A percentile compares a stretch with the other conserved stretches of the same genome.
These are phyloP conservation scores for Phaeolepiota aurea DNA, from an alignment of 768 basidiomycete species.

Conservation along the genomic window DNA sequence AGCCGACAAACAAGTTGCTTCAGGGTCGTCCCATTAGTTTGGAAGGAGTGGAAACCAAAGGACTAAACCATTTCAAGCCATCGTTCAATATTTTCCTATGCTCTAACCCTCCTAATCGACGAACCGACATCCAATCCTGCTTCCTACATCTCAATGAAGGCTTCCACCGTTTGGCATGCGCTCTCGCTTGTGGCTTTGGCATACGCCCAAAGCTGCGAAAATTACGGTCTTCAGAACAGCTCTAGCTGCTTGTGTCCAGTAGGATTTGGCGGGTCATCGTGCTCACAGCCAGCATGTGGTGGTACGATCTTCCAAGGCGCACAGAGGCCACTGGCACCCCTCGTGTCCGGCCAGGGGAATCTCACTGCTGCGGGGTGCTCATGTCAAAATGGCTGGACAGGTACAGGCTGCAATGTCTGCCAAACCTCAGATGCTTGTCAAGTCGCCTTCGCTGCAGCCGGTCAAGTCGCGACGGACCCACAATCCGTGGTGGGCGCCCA, in stretches of 20 bases:
- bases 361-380: conserved; percentile 58
- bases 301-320: conserved; percentile 75
- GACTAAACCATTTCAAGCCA: too few relatives aligned
- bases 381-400: conserved; percentile 71
- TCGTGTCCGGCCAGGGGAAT: conserved; percentile 42
- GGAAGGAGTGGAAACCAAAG: too few relatives aligned
- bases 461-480: conserved; percentile 22
- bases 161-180: conserved; percentile 9
- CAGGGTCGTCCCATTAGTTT: too few relatives aligned
- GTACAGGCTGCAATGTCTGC: conserved; percentile 78
- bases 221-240: conserved; percentile 54
- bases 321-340: conserved; percentile 39
- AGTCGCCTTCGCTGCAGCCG: conserved; percentile 40
- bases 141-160: too few relatives aligned
- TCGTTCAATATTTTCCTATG: too few relatives aligned
- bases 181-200: conserved; percentile 14
- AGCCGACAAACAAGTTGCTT: too few relatives aligned
- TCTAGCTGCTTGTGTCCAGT: conserved; percentile 68
- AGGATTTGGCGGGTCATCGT: conserved; percentile 70
- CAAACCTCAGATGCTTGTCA: conserved; percentile 59
- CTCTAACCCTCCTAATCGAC: too few relatives aligned
- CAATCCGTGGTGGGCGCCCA: conserved; percentile 15
- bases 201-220: conserved; percentile 48
- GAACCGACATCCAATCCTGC: too few relatives aligned
- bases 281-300: conserved; percentile 66